These are phyloP conservation scores for Phytophthora syringae DNA, from an alignment of 352 stramenopile genomes.

Conservation along the genomic window DNA sequence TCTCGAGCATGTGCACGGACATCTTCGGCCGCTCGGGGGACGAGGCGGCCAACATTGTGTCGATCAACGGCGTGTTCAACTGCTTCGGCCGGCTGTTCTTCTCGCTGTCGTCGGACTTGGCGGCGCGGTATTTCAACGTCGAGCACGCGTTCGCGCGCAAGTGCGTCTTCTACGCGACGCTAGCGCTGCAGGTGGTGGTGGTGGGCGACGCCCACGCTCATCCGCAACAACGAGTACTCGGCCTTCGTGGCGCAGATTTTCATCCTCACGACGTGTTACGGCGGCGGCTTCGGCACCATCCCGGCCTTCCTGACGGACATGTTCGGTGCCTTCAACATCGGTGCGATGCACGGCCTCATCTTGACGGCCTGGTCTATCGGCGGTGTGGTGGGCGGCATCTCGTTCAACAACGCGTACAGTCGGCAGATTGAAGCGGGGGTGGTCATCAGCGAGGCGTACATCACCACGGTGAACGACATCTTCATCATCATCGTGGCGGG, in stretches of 20 bases:
- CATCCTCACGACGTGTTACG: conserved; percentile 74
- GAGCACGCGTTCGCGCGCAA: conserved; percentile 64
- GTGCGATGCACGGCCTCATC: conserved; percentile 81
- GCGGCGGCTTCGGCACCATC: conserved; percentile 79
- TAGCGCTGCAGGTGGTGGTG: conserved; percentile 66
- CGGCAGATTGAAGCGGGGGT: conserved; percentile 40
- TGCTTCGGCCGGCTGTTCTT: conserved; percentile 62
- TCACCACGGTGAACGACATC: conserved; percentile 73
- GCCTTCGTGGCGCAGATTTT: conserved; percentile 69
- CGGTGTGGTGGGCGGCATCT: conserved; percentile 74
- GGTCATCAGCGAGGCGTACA: conserved; percentile 60
- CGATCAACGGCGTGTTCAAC: conserved; percentile 75
- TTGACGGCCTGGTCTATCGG: conserved; percentile 85
- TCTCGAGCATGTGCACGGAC: conserved; percentile 65
- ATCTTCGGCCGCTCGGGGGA: conserved; percentile 50
- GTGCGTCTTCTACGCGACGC: conserved; percentile 66
- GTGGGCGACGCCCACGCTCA: conserved; percentile 62
- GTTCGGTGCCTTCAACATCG: conserved; percentile 87
- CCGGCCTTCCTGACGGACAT: conserved; percentile 84
- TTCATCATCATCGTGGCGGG: conserved; percentile 59
- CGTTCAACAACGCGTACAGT: conserved; percentile 68
- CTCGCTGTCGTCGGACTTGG: conserved; percentile 51
- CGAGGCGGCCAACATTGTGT: conserved; percentile 60
- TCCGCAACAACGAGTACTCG: conserved; percentile 62
- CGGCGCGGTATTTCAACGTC: conserved; percentile 53